Percentiles rank a stretch among this genome's conserved stretches.
Evolutionary conservation across 2,329 filamentous ascomycete genomes (phyloP).

Genomic region (Huntiella savannae): DNA sequence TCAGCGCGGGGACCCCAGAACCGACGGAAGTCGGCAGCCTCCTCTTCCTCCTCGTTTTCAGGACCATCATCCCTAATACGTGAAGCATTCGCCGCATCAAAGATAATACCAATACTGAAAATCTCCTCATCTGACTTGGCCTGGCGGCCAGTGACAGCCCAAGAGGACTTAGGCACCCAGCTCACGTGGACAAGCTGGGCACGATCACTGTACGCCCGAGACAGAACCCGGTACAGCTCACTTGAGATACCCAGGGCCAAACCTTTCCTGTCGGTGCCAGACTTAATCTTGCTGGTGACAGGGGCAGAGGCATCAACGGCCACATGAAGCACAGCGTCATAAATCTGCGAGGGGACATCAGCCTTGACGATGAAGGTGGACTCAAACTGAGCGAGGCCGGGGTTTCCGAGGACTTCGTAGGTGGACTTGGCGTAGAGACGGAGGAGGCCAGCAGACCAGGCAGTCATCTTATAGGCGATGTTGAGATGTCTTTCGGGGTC

Average conservation of each 20-base stretch:
- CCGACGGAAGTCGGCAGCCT: conserved; percentile 60
- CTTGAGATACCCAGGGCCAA: conserved; percentile 27
- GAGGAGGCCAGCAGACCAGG: conserved; percentile 61
- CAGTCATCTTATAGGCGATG: conserved; percentile 73
- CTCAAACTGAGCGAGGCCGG: conserved; percentile 61
- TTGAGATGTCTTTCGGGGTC: conserved; percentile 61
- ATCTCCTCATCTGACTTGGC: conserved; percentile 1
- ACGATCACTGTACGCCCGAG: conserved; percentile 56
- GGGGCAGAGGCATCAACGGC: conserved; percentile 18
- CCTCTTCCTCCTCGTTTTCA: conserved; percentile 64
- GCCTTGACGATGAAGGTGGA: conserved; percentile 57
- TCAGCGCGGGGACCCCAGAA: conserved; percentile 96
- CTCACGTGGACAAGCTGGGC: conserved; percentile 47
- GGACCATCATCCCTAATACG: conserved; percentile 79
- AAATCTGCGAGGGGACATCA: conserved; percentile 34
- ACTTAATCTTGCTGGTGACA: conserved; percentile 9
- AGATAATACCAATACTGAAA: conserved; percentile 40
- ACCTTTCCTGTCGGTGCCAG: conserved; percentile 19
- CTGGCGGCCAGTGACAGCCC: conserved; percentile 16
- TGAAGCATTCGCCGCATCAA: conserved; percentile 52
- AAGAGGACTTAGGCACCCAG: conserved; percentile 17
- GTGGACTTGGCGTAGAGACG: conserved; percentile 58
- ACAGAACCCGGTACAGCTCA: conserved; percentile 45
- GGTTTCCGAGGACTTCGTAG: conserved; percentile 55
- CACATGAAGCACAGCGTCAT: conserved; percentile 28